phyloP scores from a whole-genome alignment of 1,284 basidiomycete genomes.

The Malassezia sp. region DNA sequence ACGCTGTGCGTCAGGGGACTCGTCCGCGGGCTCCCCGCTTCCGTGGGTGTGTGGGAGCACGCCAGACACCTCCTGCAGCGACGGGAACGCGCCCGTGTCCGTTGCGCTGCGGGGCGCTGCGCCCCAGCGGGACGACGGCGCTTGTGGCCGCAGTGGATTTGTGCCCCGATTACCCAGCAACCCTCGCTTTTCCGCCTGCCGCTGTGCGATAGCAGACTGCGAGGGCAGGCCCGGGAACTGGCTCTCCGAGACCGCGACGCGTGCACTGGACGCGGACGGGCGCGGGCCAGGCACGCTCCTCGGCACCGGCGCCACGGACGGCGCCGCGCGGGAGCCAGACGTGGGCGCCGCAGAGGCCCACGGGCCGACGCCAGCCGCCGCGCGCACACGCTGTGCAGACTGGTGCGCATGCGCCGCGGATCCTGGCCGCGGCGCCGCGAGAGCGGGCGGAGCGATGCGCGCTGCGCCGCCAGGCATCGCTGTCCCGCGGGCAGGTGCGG shows the following conservation, averaged over 20 bases:
- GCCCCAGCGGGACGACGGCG: slow-evolving; percentile 10
- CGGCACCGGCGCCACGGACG: neutral
- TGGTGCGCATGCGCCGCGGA: slow-evolving; percentile 25
- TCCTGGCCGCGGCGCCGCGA: no score
- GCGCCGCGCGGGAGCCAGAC: neutral
- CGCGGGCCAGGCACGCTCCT: neutral
- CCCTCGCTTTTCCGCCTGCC: slow-evolving; percentile 34
- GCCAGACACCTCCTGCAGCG: neutral
- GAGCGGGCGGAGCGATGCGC: no score
- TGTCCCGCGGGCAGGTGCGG: no score
- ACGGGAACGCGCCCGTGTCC: slow-evolving; percentile 2
- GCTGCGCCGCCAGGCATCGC: slow-evolving; percentile 3
- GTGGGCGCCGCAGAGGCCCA: neutral
- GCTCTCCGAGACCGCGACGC: slow-evolving; percentile 5
- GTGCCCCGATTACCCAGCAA: slow-evolving; percentile 17
- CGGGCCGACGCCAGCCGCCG: neutral
- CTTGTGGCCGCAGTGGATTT: neutral
- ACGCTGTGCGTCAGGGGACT: neutral
- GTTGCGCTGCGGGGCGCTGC: neutral
- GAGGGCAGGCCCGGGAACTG: slow-evolving; percentile 34
- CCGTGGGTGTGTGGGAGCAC: neutral
- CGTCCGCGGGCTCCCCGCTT: neutral
- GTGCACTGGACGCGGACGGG: neutral
- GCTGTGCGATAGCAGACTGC: slow-evolving; percentile 19
- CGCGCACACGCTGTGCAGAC: slow-evolving; percentile 6